Conservation (phyloP, 83 land plant genomes). For the Thuja plicata region DNA sequence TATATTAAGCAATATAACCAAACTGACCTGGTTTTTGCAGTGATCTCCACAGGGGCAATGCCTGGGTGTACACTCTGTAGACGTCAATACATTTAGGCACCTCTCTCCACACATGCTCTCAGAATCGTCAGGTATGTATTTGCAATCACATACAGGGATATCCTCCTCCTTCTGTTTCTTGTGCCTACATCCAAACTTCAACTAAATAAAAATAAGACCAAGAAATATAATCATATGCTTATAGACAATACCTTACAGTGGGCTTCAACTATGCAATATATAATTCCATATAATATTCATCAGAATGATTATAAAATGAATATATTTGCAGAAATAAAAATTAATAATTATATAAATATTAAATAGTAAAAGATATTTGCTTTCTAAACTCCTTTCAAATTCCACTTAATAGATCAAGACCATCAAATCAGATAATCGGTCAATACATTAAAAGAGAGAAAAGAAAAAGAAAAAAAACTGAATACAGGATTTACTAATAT, state of each 20-base stretch:
- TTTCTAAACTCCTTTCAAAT: neutral
- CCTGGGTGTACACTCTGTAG: slow-evolving; percentile 78
- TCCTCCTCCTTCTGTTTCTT: slow-evolving; percentile 78
- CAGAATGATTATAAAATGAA: neutral
- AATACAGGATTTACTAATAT: neutral
- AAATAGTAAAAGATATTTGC: neutral
- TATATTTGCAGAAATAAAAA: neutral
- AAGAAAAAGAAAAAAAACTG: no score
- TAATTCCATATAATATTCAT: no score
- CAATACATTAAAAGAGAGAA: neutral
- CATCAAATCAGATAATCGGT: neutral
- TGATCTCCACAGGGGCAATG: slow-evolving; percentile 64
- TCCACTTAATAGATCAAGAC: neutral
- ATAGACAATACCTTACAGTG: neutral
- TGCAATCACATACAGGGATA: slow-evolving; percentile 66
- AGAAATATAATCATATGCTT: neutral
- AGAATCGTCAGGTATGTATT: slow-evolving; percentile 31
- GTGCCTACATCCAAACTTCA: slow-evolving; percentile 42
- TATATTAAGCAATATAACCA: neutral
- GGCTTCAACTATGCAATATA: neutral
- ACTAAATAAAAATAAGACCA: neutral
- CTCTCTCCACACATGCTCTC: slow-evolving; percentile 76
- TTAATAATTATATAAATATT: neutral
- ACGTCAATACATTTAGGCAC: slow-evolving; percentile 73
- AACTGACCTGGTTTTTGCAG: slow-evolving; percentile 75